phyloP scores from a whole-genome alignment of 108 stramenopile genomes.

The Cyclostephanos invisitatus region DNA sequence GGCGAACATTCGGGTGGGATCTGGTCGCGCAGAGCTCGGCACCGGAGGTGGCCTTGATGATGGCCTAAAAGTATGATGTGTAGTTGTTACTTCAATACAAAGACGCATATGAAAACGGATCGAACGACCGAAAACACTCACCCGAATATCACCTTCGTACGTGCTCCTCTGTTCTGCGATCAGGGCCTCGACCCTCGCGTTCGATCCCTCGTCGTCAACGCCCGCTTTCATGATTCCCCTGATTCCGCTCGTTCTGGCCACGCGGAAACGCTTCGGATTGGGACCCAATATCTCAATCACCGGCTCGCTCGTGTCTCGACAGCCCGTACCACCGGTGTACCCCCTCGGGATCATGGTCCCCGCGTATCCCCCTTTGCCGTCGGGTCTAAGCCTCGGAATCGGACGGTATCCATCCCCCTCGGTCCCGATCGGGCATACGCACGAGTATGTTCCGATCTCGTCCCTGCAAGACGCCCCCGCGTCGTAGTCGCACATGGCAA shows the following conservation, averaged over 20 bases:
- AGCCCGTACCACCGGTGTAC: slow-evolving; percentile 87
- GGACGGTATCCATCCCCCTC: slow-evolving; percentile 85
- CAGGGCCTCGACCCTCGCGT: slow-evolving; percentile 44
- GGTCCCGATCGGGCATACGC: slow-evolving; percentile 82
- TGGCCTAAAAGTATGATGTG: slow-evolving; percentile 29
- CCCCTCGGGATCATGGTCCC: slow-evolving; percentile 53
- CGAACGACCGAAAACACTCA: slow-evolving; percentile 35
- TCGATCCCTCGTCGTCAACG: slow-evolving; percentile 14
- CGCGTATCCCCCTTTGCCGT: slow-evolving; percentile 34
- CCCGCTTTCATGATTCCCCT: slow-evolving; percentile 55
- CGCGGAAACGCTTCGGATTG: slow-evolving; percentile 81
- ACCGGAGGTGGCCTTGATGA: slow-evolving; percentile 68
- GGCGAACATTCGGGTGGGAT: slow-evolving; percentile 49
- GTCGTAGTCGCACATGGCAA: slow-evolving; percentile 80
- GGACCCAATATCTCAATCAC: slow-evolving; percentile 75
- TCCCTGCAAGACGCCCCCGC: slow-evolving; percentile 82
- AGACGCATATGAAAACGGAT: slow-evolving; percentile 1
- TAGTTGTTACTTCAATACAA: not conserved
- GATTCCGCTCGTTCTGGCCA: slow-evolving; percentile 66
- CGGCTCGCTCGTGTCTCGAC: slow-evolving; percentile 82
- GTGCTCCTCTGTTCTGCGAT: slow-evolving; percentile 50
- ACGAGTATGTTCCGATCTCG: slow-evolving; percentile 85
- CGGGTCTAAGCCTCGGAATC: slow-evolving; percentile 33
- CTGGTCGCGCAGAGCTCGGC: slow-evolving; percentile 85
- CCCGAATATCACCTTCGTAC: slow-evolving; percentile 71